Base-by-base conservation (phyloP, 1,284 basidiomycete genomes). In the Polyporus tsugae region DNA sequence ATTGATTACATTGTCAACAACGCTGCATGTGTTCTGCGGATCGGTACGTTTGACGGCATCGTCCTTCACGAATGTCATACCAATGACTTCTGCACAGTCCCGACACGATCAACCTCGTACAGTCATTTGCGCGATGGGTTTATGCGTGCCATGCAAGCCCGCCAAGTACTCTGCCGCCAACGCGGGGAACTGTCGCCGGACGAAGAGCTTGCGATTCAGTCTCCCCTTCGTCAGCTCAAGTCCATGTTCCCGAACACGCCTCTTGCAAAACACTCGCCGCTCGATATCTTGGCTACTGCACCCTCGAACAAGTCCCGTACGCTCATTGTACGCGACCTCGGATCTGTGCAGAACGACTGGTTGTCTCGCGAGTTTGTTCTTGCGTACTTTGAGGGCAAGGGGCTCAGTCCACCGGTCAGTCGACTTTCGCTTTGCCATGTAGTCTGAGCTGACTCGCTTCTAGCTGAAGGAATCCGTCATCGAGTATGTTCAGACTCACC, bases 91-190 rank as follows among this genome's bases (percentile, higher is more conserved):
- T 60, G 58, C 2, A 46, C 63, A 95, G 95, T 96, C 17, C 95
- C 95, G 1, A 93, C 92, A 0, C 88, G 95, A 17, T 86, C 85
- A 39, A 97, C 95, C 0, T 92, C 91, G 7, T 95, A 91, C 76
- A 86, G 87, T 22, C 95, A 97, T 76, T 83, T 97, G 22, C 87
- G 95, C 29, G 95, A 97, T 76, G 95, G 92, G 1, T 96, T 96
- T 75, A 84, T 94, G 77, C 89, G 95, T 42, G 86, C 95, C 7
- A 79, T 97, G 41, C 88, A 91, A 72, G 83, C 84, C 0, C 89
- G 94, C 13, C 82, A 95, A 71, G 83, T 86, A 46, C 78, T 86
- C 10, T 87, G 85, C 42, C 83, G 84, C 63, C 83, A 88, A 72
- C 80, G 82, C 15, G 87, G 85, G 9, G 79, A 80, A 0, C 76